Conservation (phyloP, 257 asterid genomes). For the Lantana camara region DNA sequence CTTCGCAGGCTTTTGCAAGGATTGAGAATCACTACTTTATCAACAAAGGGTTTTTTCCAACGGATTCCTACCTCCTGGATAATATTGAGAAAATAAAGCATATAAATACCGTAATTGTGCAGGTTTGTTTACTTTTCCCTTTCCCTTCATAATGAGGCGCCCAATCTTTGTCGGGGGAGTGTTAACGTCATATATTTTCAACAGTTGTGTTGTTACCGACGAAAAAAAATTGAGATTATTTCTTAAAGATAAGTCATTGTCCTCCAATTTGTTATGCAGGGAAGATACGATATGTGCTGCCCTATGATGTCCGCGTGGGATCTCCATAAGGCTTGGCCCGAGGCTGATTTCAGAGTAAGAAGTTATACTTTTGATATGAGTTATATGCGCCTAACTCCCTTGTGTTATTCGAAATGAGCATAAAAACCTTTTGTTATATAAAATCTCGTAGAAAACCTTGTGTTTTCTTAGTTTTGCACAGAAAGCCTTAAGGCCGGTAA, state of each 20-base stretch:
- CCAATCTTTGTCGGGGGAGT: no score
- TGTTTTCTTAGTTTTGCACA: no score
- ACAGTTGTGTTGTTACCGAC: no score
- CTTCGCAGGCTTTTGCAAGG: slow-evolving; percentile 92
- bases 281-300: slow-evolving; percentile 91
- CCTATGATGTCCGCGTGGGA: slow-evolving; percentile 99
- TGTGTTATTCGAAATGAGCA: no score
- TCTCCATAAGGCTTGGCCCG: slow-evolving; percentile 99
- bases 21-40: slow-evolving; percentile 96
- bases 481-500: no score
- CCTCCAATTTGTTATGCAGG: slow-evolving; percentile 54
- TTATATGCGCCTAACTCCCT: no score
- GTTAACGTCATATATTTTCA: no score
- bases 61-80: slow-evolving; percentile 84
- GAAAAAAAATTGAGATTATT: no score
- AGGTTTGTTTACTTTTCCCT: slow-evolving; percentile 50
- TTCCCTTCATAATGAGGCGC: not conserved
- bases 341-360: slow-evolving; percentile 83
- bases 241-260: not conserved
- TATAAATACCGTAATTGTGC: slow-evolving; percentile 80
- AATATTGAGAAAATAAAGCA: slow-evolving; percentile 85
- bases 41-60: slow-evolving; percentile 82
- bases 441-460: no score
- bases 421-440: no score
- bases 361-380: slow-evolving; percentile 9